Percentiles rank a stretch among this genome's conserved stretches.
Conservation (phyloP, 495 filamentous ascomycete species). For the Aspergillus steynii region DNA sequence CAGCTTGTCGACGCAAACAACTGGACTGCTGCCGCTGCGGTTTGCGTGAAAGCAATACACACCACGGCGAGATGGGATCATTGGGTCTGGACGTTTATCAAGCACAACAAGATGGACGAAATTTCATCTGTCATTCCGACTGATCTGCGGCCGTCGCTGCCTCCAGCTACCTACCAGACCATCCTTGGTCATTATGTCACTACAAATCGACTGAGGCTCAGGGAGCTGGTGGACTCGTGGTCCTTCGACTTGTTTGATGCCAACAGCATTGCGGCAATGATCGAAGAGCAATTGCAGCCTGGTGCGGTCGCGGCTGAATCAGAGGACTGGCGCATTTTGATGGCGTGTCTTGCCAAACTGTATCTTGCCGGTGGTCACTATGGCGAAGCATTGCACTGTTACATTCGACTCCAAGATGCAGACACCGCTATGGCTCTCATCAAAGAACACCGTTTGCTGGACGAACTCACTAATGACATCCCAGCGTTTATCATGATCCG, state of each 20-base stretch:
- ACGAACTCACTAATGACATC: constrained; percentile 84
- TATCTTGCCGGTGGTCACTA: constrained; percentile 77
- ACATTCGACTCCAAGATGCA: constrained; percentile 87
- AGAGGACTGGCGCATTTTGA: constrained; percentile 81
- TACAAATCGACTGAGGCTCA: constrained; percentile 65
- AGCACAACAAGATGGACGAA: constrained; percentile 80
- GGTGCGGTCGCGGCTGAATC: constrained; percentile 68
- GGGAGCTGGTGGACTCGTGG: constrained; percentile 82
- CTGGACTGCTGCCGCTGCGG: constrained; percentile 74
- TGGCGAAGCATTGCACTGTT: constrained; percentile 80
- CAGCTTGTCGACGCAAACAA: constrained; percentile 71
- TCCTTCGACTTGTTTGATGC: constrained; percentile 80
- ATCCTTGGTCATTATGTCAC: constrained; percentile 84
- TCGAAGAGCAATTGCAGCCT: constrained; percentile 72
- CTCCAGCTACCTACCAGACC: constrained; percentile 80
- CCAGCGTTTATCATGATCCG: constrained; percentile 84
- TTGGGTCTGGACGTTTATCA: constrained; percentile 89
- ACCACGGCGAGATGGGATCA: constrained; percentile 87
- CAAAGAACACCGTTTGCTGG: constrained; percentile 77
- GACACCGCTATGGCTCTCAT: constrained; percentile 86
- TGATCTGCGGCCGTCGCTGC: constrained; percentile 73
- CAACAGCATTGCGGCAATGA: constrained; percentile 62
- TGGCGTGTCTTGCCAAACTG: constrained; percentile 79
- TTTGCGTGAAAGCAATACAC: constrained; percentile 77
- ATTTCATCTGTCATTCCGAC: constrained; percentile 82